These are phyloP conservation scores for Globisporangium uncinulatum DNA, from an alignment of 352 stramenopile species.

Conservation along the genomic window DNA sequence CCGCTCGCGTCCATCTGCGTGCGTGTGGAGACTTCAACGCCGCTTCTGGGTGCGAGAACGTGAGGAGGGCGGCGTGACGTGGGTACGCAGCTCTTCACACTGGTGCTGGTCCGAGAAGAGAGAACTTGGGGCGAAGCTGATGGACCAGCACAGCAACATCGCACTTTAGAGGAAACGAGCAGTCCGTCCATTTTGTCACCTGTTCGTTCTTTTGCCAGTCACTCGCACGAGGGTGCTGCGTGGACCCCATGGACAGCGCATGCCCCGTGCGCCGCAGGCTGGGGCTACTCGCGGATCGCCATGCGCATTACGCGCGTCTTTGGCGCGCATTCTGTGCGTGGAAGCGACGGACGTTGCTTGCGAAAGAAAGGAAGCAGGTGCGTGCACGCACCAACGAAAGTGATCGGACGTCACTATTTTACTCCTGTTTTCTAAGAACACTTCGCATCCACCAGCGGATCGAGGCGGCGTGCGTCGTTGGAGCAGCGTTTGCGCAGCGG, in stretches of 20 bases:
- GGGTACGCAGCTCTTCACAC: not conserved
- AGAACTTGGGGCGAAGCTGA: not conserved
- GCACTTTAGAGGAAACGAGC: not conserved
- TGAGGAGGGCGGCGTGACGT: not conserved
- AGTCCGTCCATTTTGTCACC: not conserved
- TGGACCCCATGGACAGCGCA: not conserved
- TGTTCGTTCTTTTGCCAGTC: not conserved
- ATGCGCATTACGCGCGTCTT: conserved; percentile 10
- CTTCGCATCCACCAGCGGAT: conserved; percentile 3
- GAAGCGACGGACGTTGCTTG: not conserved
- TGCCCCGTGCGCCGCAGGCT: not conserved
- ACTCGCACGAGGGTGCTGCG: not conserved
- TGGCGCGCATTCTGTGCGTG: conserved; percentile 7
- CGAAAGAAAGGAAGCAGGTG: conserved; percentile 8
- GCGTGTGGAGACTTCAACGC: too few species aligned
- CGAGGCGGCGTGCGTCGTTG: conserved; percentile 10
- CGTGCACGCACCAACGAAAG: not conserved
- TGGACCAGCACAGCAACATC: not conserved
- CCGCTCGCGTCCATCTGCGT: conserved; percentile 5
- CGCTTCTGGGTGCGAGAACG: not conserved
- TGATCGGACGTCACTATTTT: too few species aligned
- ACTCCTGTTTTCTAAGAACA: not conserved
- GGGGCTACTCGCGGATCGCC: conserved; percentile 10
- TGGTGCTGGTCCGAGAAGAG: not conserved
- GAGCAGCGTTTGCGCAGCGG: conserved; percentile 11